A percentile compares a stretch with the other conserved stretches of the same genome.
Conservation (phyloP, 1,284 basidiomycete species). For the Ustilago xerochloae region DNA sequence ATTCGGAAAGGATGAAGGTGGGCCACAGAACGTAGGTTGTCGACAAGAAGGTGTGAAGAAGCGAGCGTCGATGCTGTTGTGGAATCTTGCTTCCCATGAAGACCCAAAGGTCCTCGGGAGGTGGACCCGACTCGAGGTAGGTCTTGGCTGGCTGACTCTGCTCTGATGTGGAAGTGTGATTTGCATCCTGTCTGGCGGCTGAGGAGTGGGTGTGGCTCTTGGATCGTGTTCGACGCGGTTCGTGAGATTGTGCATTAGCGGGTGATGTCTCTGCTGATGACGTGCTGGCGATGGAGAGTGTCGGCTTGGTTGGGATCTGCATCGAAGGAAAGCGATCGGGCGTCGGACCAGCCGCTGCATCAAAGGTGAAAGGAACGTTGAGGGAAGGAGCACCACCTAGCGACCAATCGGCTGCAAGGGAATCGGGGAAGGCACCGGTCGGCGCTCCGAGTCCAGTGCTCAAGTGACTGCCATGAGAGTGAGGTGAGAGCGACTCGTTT, state of each 20-base stretch:
- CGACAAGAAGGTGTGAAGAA: conserved; percentile 47
- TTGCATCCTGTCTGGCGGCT: conserved; percentile 8
- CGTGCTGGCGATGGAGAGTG: conserved; percentile 33
- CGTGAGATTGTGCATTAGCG: conserved; percentile 5
- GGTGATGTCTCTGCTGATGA: conserved; percentile 48
- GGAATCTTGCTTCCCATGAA: conserved; percentile 50
- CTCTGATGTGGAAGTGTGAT: background rate
- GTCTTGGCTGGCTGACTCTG: conserved; percentile 31
- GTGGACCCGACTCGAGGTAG: conserved; percentile 30
- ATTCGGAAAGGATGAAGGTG: conserved; percentile 48
- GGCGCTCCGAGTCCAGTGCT: conserved; percentile 27
- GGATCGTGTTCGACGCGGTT: conserved; percentile 6
- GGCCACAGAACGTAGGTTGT: conserved; percentile 53
- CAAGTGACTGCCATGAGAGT: conserved; percentile 30
- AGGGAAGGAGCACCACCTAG: conserved; percentile 38
- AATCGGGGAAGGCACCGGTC: conserved; percentile 21
- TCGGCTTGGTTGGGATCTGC: conserved; percentile 28
- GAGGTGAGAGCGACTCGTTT: conserved; percentile 40
- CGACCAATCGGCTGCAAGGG: conserved; percentile 41
- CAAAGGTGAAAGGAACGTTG: conserved; percentile 47
- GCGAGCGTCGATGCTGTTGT: conserved; percentile 43
- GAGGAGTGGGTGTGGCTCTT: conserved; percentile 13
- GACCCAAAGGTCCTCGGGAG: conserved; percentile 42
- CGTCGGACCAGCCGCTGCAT: conserved; percentile 32
- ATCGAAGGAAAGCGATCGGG: conserved; percentile 31